phyloP scores from a whole-genome alignment of 2,329 filamentous ascomycete species.

The Colletotrichum agaves region DNA sequence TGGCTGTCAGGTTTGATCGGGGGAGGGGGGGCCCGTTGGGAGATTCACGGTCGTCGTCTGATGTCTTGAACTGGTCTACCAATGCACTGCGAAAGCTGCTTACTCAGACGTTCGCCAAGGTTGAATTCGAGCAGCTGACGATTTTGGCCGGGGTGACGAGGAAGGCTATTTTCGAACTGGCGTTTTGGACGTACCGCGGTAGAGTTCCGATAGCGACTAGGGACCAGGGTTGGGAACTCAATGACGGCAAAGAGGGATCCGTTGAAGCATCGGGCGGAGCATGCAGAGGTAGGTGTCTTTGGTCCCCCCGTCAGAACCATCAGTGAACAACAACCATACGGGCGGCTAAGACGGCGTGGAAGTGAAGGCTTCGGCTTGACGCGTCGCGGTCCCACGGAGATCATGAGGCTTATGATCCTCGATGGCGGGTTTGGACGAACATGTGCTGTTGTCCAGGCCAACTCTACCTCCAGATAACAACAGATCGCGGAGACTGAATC shows the following conservation, averaged over 20 bases:
- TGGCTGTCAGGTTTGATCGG: background rate
- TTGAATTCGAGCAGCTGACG: background rate
- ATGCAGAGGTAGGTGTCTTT: no score
- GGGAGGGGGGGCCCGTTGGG: background rate
- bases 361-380: background rate
- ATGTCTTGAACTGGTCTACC: background rate
- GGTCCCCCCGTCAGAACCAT: background rate
- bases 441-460: no score
- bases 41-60: slow-evolving; percentile 3
- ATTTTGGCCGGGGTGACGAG: no score
- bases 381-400: background rate
- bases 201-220: no score
- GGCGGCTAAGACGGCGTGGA: background rate
- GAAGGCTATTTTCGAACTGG: no score
- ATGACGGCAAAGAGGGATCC: no score
- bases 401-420: background rate
- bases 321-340: background rate
- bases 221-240: no score
- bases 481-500: no score
- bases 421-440: background rate
- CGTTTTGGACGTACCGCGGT: no score
- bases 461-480: no score
- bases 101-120: slow-evolving; percentile 6
- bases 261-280: no score
- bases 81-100: background rate